These are phyloP conservation scores for Pulveroboletus frians DNA, from an alignment of 768 basidiomycete genomes.

Conservation along the genomic window DNA sequence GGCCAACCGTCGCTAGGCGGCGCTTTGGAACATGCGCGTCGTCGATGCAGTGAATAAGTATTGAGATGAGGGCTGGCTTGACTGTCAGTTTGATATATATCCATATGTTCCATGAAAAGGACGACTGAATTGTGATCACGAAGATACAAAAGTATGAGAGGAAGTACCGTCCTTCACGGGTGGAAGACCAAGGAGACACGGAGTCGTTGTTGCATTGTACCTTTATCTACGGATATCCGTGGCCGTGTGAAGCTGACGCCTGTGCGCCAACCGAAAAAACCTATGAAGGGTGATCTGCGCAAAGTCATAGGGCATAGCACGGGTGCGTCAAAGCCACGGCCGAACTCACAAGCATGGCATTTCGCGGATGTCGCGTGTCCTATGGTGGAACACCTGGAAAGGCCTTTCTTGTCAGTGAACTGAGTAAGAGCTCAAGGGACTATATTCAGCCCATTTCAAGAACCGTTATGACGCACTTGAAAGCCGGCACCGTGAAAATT, in stretches of 20 bases:
- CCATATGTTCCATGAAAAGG: background rate
- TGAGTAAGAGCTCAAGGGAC: background rate
- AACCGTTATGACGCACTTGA: background rate
- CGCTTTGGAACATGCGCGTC: background rate
- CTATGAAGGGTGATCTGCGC: background rate
- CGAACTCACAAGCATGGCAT: background rate
- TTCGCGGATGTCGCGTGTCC: background rate
- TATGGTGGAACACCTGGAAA: background rate
- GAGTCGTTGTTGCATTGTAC: background rate
- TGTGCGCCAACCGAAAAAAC: background rate
- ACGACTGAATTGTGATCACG: background rate
- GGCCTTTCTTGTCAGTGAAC: background rate
- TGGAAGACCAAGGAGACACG: background rate
- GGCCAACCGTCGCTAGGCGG: background rate
- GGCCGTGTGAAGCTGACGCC: background rate
- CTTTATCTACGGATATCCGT: background rate
- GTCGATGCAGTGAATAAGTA: slow-evolving; percentile 1
- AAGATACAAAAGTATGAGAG: background rate
- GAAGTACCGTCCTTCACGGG: background rate
- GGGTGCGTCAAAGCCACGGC: background rate
- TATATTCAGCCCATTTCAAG: background rate
- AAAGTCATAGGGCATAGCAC: background rate
- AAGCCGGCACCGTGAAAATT: background rate
- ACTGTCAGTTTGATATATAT: background rate
- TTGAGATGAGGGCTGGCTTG: background rate